Evolutionary conservation across 2,329 filamentous ascomycete genomes (phyloP), one percentile per base, ranked within the genome.

Genomic region (Pseudogymnoascus sp.): DNA sequence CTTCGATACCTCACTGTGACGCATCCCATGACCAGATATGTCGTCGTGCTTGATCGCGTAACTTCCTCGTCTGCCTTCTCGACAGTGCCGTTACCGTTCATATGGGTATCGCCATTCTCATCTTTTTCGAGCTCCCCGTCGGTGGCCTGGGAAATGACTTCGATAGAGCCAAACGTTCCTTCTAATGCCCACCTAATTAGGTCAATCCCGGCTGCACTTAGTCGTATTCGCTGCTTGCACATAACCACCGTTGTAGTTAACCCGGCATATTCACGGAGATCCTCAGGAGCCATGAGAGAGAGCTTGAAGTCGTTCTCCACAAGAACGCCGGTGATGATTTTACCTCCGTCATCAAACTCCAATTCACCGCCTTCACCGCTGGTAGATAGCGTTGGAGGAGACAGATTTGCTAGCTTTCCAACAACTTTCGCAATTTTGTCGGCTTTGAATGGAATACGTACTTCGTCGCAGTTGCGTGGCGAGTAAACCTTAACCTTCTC

Each of bases 291-390:
- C 93, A 99, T 97, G 35, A 99, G 81, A 0, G 90, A 95, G 72
- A 99, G 85, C 74, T 97, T 96, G 75, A 99, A 97, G 73, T 97
- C 94, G 73, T 96, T 97, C 69, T 97, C 93, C 6, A 99, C 92
- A 14, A 99, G 81, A 0, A 99, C 94, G 28, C 94, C 94, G 0
- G 88, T 90, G 69, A 99, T 84, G 45, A 97, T 80, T 62, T 83
- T 79, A 39, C 38, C 58, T 1, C 76, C 72, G 12, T 78, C 78
- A 23, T 78, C 76, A 5, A 78, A 73, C n/a, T 81, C 76, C 36
- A 75, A 74, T 62, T 75, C 63, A 28, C 74, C 70, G 38, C 33
- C 36, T 63, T 62, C 39, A 33, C 67, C 70, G 45, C 35, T 58
- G 25, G 64, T 64, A 67, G 69, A 72, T 63, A 68, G 68, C 12